Percentiles rank a stretch among this genome's conserved stretches.
These are phyloP conservation scores for Podaxis sp. DNA, from an alignment of 768 basidiomycete species.

Conservation along the genomic window DNA sequence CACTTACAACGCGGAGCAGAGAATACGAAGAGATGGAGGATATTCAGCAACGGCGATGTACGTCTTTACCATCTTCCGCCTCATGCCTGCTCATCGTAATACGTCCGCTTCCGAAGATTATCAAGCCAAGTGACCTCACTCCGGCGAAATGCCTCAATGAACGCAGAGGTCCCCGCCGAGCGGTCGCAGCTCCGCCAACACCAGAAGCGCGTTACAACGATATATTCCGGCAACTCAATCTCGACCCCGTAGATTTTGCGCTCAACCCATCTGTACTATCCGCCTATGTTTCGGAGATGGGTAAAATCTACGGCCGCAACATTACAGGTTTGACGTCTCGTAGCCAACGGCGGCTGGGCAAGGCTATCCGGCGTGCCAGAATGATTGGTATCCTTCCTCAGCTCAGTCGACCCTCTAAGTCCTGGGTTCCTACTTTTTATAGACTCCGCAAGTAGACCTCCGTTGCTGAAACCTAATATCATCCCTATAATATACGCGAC, in stretches of 20 bases:
- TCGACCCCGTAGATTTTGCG: slow-evolving; percentile 75
- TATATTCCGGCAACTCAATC: slow-evolving; percentile 64
- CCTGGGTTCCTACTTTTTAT: background rate
- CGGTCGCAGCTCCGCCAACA: slow-evolving; percentile 56
- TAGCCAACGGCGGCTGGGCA: slow-evolving; percentile 75
- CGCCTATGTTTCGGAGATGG: slow-evolving; percentile 68
- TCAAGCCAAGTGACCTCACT: slow-evolving; percentile 28
- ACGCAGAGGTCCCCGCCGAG: slow-evolving; percentile 11
- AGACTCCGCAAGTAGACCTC: background rate
- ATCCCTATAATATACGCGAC: background rate
- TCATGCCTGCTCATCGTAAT: background rate
- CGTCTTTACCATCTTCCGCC: background rate
- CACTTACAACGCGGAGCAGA: background rate
- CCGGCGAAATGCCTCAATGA: slow-evolving; percentile 26
- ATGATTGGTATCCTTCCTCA: slow-evolving; percentile 86
- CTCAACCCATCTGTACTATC: slow-evolving; percentile 60
- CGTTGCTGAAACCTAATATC: background rate
- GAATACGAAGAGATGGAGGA: slow-evolving; percentile 14
- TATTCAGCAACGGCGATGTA: slow-evolving; percentile 24
- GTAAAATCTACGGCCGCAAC: slow-evolving; percentile 73
- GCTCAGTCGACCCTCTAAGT: slow-evolving; percentile 33
- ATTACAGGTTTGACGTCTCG: slow-evolving; percentile 73
- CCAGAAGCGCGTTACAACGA: slow-evolving; percentile 58
- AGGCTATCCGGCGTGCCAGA: slow-evolving; percentile 85
- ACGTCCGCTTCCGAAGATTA: slow-evolving; percentile 3